Base-by-base conservation (phyloP, 768 basidiomycete species). In the Agaricus subrufescens region DNA sequence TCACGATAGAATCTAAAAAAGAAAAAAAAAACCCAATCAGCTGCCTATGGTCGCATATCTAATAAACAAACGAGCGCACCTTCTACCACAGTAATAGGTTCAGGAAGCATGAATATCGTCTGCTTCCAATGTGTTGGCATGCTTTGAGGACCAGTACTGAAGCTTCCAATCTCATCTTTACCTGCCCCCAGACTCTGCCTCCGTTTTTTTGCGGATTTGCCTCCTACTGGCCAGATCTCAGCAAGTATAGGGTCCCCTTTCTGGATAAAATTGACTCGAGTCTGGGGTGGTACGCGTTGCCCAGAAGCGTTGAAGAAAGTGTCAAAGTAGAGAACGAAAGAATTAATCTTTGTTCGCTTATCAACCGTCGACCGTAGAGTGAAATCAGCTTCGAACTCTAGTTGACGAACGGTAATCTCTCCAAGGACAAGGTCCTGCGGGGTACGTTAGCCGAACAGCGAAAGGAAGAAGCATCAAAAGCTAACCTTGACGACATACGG, bases 91-190 rank as follows among this genome's bases (percentile, higher is more conserved):
- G 69, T 65, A 51, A 98, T 81, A 0, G 92, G 89, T 54, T 94
- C 84, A 46, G 81, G 75, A 56, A 99, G 76, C 61, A 98, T 69
- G 71, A 99, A 97, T 2, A 93, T 63, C 0, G 96, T 94, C 66
- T 99, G 96, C 67, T 94, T 94, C 96, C 96, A 98, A 68, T 99
- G 96, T 27, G 95, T 98, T 9, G 91, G 84, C 25, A 83, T 82
- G 56, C 91, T 94, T 62, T 73, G 73, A 9, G 96, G 94, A 0
- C 96, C 92, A 0, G 96, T 98, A 62, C 91, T 95, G 71, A 99
- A 91, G 67, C 89, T 91, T 5, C 79, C 82, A 7, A 84, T 73
- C 38, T 72, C 74, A 56, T 77, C 76, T 58, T 74, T 77, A 50
- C 69, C 73, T 3, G 69, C 70, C n/a, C 79, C 75, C 5, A 75